Conservation (phyloP, 2,329 filamentous ascomycete species). For the Zasmidium cellare region DNA sequence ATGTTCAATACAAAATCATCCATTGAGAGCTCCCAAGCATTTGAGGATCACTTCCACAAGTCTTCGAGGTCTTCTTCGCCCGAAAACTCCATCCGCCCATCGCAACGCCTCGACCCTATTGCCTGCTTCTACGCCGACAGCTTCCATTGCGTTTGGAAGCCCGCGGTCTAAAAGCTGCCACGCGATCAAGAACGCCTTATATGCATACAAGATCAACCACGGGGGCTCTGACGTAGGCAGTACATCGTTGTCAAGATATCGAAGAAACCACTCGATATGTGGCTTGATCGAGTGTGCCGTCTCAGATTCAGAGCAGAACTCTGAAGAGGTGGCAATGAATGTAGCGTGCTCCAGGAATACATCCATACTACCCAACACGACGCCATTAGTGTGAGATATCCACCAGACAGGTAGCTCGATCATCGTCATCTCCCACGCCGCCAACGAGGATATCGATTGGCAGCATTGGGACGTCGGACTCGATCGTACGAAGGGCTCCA, state of each 20-base stretch:
- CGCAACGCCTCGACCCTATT: not conserved
- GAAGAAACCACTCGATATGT: conserved; percentile 1
- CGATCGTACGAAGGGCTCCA: not conserved
- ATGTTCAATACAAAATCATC: too few species aligned
- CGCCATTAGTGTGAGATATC: not conserved
- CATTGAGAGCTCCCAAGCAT: not conserved
- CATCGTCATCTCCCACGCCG: conserved; percentile 5
- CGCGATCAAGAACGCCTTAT: conserved; percentile 4
- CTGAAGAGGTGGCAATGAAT: not conserved
- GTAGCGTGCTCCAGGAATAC: not conserved
- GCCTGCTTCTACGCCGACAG: not conserved
- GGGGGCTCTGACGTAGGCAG: not conserved
- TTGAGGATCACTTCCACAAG: not conserved
- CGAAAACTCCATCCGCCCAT: not conserved
- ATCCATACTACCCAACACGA: conserved; percentile 3
- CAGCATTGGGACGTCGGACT: not conserved
- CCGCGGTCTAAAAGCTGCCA: not conserved
- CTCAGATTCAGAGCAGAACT: not conserved
- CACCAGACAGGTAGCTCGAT: conserved; percentile 6
- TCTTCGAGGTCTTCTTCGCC: not conserved
- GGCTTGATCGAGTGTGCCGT: not conserved
- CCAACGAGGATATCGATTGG: not conserved
- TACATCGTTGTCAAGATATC: not conserved
- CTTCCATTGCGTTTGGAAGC: not conserved
- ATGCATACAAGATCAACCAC: conserved; percentile 3